phyloP scores from a whole-genome alignment of 352 stramenopile species.

The Globisporangium okanoganense region DNA sequence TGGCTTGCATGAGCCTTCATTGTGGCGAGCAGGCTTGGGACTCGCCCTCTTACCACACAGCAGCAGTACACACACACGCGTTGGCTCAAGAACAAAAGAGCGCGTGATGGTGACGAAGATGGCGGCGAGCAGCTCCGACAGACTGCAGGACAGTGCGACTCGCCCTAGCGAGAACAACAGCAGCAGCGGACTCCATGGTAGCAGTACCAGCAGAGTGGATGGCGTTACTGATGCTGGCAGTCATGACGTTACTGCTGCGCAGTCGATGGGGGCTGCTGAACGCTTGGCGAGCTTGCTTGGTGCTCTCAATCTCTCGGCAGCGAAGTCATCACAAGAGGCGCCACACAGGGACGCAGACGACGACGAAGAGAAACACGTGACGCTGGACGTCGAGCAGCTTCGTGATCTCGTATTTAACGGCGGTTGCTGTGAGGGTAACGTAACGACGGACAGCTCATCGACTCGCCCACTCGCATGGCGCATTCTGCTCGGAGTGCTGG shows the following conservation, averaged over 20 bases:
- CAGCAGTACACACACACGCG: no score
- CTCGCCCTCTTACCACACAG: no score
- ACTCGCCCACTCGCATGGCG: constrained; percentile 33
- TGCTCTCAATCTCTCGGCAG: not conserved
- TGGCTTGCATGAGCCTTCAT: no score
- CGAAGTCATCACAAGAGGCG: not conserved
- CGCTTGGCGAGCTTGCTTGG: not conserved
- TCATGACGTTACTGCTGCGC: not conserved
- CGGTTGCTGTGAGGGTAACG: not conserved
- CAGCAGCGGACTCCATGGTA: not conserved
- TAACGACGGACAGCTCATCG: not conserved
- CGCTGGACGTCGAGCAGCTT: constrained; percentile 22
- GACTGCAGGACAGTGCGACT: not conserved
- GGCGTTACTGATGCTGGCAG: not conserved
- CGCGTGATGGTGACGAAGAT: constrained; percentile 14
- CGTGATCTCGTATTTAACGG: constrained; percentile 18
- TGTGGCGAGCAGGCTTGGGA: no score
- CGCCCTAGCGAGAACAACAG: constrained; percentile 3
- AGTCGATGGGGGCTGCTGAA: not conserved
- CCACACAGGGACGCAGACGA: not conserved
- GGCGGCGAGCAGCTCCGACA: constrained; percentile 1
- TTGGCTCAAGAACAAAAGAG: no score
- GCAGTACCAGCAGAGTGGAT: not conserved
- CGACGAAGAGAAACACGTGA: not conserved
- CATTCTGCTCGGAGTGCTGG: constrained; percentile 37